phyloP scores from a whole-genome alignment of 2,329 filamentous ascomycete species.

The Pseudogymnoascus verrucosus region DNA sequence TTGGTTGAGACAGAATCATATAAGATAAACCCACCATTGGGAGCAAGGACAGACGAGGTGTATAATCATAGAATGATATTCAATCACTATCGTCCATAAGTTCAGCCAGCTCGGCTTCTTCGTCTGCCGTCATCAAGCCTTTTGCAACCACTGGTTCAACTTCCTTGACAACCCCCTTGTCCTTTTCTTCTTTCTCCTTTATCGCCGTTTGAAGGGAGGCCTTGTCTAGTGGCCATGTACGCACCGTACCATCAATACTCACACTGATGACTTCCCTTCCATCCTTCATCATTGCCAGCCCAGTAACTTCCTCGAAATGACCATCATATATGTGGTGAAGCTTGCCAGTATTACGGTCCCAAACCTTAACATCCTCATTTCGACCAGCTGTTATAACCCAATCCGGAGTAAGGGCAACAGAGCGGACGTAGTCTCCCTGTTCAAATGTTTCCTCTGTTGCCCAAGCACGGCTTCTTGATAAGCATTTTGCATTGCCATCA shows the following conservation, averaged over 20 bases:
- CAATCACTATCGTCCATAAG: constrained; percentile 72
- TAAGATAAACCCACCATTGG: not conserved
- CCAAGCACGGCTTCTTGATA: constrained; percentile 62
- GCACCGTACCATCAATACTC: constrained; percentile 81
- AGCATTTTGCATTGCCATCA: constrained; percentile 78
- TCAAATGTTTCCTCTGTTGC: constrained; percentile 61
- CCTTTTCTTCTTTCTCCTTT: constrained; percentile 40
- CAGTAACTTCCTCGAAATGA: constrained; percentile 90
- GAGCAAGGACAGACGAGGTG: not conserved
- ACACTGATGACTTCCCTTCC: constrained; percentile 63
- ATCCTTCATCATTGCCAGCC: constrained; percentile 54
- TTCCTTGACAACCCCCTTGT: constrained; percentile 35
- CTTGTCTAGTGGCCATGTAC: constrained; percentile 69
- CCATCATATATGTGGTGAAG: constrained; percentile 68
- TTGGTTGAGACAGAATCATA: not conserved
- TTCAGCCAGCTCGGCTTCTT: constrained; percentile 86
- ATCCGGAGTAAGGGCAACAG: constrained; percentile 64
- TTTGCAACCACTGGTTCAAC: constrained; percentile 38
- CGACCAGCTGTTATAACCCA: constrained; percentile 84
- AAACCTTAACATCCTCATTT: constrained; percentile 86
- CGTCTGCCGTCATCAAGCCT: constrained; percentile 69
- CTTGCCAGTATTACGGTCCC: constrained; percentile 68
- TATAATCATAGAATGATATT: not conserved
- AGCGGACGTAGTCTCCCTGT: constrained; percentile 87
- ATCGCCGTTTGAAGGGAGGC: constrained; percentile 49